Evolutionary conservation across 2,329 filamentous ascomycete species (phyloP), one percentile per base, ranked within the genome.

Genomic region (Torrubiellomyces zombiae): DNA sequence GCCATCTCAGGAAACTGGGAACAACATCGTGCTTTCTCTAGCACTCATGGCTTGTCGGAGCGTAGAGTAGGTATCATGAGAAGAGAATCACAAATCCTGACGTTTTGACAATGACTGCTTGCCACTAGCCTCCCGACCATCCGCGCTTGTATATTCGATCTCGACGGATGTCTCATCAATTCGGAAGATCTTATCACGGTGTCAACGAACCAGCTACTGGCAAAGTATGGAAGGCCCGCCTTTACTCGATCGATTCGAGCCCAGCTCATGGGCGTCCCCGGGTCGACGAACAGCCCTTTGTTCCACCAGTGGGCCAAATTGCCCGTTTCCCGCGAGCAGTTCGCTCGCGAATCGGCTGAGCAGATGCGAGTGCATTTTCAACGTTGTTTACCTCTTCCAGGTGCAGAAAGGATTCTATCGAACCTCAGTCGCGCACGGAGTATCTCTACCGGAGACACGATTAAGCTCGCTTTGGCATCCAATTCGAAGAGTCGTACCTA

Each of bases 91-190:
- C n/a, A n/a, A n/a, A n/a, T n/a, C n/a, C n/a, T n/a, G n/a, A n/a
- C n/a, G n/a, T n/a, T n/a, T n/a, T n/a, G n/a, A 20, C 19, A 20
- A 20, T 6, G n/a, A n/a, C n/a, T n/a, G 19, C n/a, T 20, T 27
- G 15, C 19, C 18, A 18, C 18, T 20, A 27, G 18, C 20, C 32
- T 36, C 27, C 32, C 34, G 4, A 16, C 36, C 9, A 27, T 80
- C 32, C 62, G 70, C 31, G 75, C 75, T 32, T 77, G 71, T 47
- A 67, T 81, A 32, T 80, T 81, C 48, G 75, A 80, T 53, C 40
- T 79, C 73, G 75, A 80, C 47, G 75, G 75, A 29, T 64, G 80
- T 20, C 57, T 80, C 22, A 73, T 80, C 48, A 64, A 80, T 48
- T 68, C 67, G 15, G 75, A 81, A 50, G 75, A 80, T 43, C 61